phyloP scores from a whole-genome alignment of 1,139 yeast genomes.

The Suhomyces anneliseae region DNA sequence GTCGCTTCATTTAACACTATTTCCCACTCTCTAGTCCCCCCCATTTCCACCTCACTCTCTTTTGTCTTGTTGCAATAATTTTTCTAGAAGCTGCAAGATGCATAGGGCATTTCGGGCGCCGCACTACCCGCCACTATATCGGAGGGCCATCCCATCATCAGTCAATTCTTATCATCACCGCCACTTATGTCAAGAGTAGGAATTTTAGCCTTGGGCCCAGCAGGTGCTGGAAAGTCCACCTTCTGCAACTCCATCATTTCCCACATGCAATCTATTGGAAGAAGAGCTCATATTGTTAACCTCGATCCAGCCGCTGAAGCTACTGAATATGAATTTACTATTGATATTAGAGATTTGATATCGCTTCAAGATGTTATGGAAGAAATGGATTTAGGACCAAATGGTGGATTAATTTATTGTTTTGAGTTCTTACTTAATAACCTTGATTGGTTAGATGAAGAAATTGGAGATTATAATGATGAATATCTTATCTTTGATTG shows the following conservation, averaged over 20 bases:
- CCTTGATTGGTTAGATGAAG: constrained; percentile 95
- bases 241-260: constrained; percentile 86
- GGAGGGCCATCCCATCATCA: constrained; percentile 1
- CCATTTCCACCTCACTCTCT: too few species aligned
- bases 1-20: too few species aligned
- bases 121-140: constrained; percentile 1
- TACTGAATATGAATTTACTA: constrained; percentile 83
- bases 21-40: too few species aligned
- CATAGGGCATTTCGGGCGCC: not conserved
- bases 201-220: constrained; percentile 94
- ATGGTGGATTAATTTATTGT: constrained; percentile 91
- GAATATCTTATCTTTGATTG: constrained; percentile 94
- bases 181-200: constrained; percentile 86
- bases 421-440: constrained; percentile 86
- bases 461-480: constrained; percentile 89
- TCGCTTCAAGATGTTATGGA: constrained; percentile 97
- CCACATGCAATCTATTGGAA: constrained; percentile 86
- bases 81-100: too few species aligned
- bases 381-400: constrained; percentile 90
- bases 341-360: constrained; percentile 88
- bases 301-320: constrained; percentile 98
- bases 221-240: constrained; percentile 94
- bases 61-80: too few species aligned
- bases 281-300: constrained; percentile 92
- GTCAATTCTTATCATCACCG: not conserved